Evolutionary conservation across 495 filamentous ascomycete genomes (phyloP).

Genomic region (Tuber microsphaerosporum): DNA sequence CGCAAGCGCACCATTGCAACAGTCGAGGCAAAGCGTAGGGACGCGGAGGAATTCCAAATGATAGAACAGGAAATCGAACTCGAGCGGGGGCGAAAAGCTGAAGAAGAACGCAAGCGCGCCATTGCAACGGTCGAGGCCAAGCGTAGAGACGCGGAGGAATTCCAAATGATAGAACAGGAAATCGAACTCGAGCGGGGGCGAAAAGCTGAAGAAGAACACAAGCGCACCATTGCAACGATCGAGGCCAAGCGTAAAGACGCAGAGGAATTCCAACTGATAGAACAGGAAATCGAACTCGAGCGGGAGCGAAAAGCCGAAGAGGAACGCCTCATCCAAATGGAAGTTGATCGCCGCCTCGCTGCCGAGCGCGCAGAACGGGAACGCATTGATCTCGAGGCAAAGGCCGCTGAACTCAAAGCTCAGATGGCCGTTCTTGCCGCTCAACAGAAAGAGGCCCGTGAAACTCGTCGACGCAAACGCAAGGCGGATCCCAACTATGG

Average conservation of each 20-base stretch:
- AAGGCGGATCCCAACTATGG: constrained; percentile 24
- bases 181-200: constrained; percentile 9
- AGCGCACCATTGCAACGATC: not conserved
- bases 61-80: not conserved
- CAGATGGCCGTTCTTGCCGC: constrained; percentile 13
- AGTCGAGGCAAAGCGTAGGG: not conserved
- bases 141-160: not conserved
- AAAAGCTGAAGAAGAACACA: constrained; percentile 7
- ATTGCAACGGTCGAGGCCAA: constrained; percentile 3
- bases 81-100: constrained; percentile 7
- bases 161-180: not conserved
- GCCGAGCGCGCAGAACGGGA: constrained; percentile 13
- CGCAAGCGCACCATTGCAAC: not conserved
- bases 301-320: constrained; percentile 19
- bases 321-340: constrained; percentile 14
- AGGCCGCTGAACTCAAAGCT: constrained; percentile 23
- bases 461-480: constrained; percentile 26
- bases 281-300: constrained; percentile 2
- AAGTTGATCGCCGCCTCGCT: constrained; percentile 23
- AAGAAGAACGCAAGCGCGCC: not conserved
- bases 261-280: not conserved
- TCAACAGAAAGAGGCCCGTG: constrained; percentile 19
- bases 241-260: constrained; percentile 7
- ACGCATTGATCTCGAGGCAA: constrained; percentile 14
- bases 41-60: not conserved